Percentiles rank a stretch among this genome's conserved stretches.
Conservation (phyloP, 768 basidiomycete species). For the Macrolepiota albuminosa region DNA sequence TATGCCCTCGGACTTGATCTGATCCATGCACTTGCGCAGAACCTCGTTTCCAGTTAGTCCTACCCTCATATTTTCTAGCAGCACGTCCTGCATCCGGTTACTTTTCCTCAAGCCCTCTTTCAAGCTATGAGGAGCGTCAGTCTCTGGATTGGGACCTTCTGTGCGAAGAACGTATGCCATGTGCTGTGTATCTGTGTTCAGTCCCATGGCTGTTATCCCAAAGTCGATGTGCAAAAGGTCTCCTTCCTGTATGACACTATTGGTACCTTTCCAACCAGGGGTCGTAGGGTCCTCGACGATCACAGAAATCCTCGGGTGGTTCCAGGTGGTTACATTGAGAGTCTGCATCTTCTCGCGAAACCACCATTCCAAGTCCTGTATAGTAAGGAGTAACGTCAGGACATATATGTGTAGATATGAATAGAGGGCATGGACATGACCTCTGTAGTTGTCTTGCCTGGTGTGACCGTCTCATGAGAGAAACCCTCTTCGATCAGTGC, state of each 20-base stretch:
- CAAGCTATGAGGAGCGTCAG: constrained; percentile 36
- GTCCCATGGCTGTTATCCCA: constrained; percentile 47
- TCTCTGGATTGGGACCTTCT: constrained; percentile 28
- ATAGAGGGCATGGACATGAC: constrained; percentile 16
- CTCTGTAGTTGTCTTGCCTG: constrained; percentile 41
- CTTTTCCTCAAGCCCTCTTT: constrained; percentile 39
- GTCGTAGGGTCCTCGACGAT: constrained; percentile 34
- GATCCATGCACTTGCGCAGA: constrained; percentile 31
- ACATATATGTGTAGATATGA: background rate
- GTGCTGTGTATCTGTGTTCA: constrained; percentile 55
- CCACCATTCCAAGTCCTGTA: constrained; percentile 50
- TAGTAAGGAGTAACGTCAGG: background rate
- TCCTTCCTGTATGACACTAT: constrained; percentile 37
- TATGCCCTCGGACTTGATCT: constrained; percentile 41
- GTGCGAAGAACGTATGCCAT: constrained; percentile 49
- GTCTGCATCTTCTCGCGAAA: constrained; percentile 47
- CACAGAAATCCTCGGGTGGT: constrained; percentile 46
- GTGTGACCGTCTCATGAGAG: constrained; percentile 34
- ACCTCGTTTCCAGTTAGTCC: constrained; percentile 46
- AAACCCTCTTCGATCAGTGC: constrained; percentile 51
- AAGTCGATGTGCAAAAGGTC: constrained; percentile 53
- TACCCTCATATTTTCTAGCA: constrained; percentile 37
- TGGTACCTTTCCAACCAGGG: constrained; percentile 38
- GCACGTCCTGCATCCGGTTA: constrained; percentile 50
- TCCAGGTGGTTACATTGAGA: constrained; percentile 45